Percentiles rank a stretch among this genome's conserved stretches.
Conservation (phyloP, 2,329 filamentous ascomycete genomes). For the Fusarium nanum region DNA sequence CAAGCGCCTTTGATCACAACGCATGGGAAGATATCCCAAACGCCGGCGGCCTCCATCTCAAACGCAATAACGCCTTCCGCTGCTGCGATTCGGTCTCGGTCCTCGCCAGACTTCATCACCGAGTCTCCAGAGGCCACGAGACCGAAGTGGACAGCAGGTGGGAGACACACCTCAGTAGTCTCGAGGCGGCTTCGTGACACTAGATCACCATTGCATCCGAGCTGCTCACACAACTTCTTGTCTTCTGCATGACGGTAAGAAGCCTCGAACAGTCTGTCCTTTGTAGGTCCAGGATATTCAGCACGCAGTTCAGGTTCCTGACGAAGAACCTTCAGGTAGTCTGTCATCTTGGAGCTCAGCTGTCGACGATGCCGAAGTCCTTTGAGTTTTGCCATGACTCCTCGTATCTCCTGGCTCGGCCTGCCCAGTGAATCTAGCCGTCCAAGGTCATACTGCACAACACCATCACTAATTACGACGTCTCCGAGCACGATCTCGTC, state of each 20-base stretch:
- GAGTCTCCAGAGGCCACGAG: background rate
- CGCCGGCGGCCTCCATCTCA: background rate
- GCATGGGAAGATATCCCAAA: background rate
- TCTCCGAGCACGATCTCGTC: background rate
- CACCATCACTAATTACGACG: background rate
- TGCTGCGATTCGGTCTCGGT: background rate
- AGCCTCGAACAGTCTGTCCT: background rate
- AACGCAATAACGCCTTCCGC: background rate
- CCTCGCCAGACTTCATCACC: background rate
- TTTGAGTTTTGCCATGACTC: rapidly evolving
- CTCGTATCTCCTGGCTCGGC: background rate
- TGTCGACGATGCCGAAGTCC: background rate
- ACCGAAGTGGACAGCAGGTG: background rate
- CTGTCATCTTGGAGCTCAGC: rapidly evolving
- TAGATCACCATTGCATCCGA: rapidly evolving
- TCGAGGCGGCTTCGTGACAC: rapidly evolving
- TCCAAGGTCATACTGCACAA: background rate
- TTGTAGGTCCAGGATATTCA: background rate
- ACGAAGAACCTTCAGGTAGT: background rate
- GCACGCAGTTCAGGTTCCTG: background rate
- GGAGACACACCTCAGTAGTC: rapidly evolving
- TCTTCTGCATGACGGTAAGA: background rate
- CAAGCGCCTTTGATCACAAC: constrained; percentile 16
- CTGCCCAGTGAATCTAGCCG: rapidly evolving
- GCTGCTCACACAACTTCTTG: background rate